Percentiles rank a stretch among this genome's conserved stretches.
Evolutionary conservation across 225 moss, liverwort and hornwort species (phyloP).

Genomic region (Takakia lepidozioides): DNA sequence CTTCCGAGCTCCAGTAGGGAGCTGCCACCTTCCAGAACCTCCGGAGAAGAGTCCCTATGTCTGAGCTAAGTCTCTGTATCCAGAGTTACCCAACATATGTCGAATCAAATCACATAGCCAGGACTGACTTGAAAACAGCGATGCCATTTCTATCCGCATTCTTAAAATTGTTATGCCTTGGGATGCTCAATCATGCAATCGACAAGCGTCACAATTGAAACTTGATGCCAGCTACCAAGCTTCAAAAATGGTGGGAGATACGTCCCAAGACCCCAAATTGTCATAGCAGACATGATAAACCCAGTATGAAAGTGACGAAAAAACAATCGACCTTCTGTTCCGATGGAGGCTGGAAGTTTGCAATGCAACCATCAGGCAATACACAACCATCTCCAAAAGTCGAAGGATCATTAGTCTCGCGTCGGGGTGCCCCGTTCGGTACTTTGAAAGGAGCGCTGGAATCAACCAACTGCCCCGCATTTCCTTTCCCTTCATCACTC

Average conservation of each 20-base stretch:
- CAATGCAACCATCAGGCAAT: slow-evolving; percentile 36
- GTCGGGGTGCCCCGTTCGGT: slow-evolving; percentile 12
- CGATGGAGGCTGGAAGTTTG: slow-evolving; percentile 35
- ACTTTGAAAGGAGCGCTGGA: slow-evolving; percentile 6
- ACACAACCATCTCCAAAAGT: slow-evolving; percentile 10
- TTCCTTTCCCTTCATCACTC: slow-evolving; percentile 15
- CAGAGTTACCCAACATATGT: too few species aligned
- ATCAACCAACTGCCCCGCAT: slow-evolving; percentile 7
- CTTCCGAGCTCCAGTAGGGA: slow-evolving; percentile 95
- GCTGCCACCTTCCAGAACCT: slow-evolving; percentile 83
- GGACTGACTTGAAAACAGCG: too few species aligned
- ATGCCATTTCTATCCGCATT: too few species aligned
- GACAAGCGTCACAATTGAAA: too few species aligned
- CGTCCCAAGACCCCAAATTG: too few species aligned
- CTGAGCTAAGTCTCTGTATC: slow-evolving; percentile 60
- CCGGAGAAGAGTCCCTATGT: slow-evolving; percentile 60
- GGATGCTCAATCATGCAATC: too few species aligned
- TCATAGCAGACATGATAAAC: too few species aligned
- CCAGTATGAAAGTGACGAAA: too few species aligned
- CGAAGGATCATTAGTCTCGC: slow-evolving; percentile 9
- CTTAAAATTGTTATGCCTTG: too few species aligned
- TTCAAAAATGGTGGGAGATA: too few species aligned
- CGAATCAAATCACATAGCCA: too few species aligned
- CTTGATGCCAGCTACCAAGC: too few species aligned
- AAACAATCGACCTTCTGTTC: slow-evolving; percentile 33